Percentiles rank a stretch among this genome's conserved stretches.
Evolutionary conservation across 352 stramenopile genomes (phyloP).

Genomic region (Stramenopiles sp.): DNA sequence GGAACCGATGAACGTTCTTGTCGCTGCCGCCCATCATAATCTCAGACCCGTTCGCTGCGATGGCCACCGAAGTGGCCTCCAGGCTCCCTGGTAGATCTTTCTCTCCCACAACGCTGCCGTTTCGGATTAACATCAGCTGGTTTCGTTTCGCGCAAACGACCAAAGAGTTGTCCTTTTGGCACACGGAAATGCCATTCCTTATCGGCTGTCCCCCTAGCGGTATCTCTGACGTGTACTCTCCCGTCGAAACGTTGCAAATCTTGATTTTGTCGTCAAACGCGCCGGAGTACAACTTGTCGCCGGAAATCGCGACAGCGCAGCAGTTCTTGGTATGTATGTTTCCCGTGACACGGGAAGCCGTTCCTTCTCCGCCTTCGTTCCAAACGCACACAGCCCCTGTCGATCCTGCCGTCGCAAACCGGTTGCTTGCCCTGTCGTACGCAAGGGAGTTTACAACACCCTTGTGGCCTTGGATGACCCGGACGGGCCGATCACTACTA

Average conservation of each 20-base stretch:
- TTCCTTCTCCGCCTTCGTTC: background rate
- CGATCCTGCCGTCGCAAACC: slow-evolving; percentile 15
- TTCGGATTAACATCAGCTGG: slow-evolving; percentile 15
- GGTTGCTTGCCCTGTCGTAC: slow-evolving; percentile 9
- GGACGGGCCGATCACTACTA: too few relatives aligned
- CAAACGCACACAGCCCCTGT: background rate
- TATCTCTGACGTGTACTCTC: slow-evolving; percentile 18
- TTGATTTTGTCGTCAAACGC: slow-evolving; percentile 27
- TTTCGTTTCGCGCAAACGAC: slow-evolving; percentile 16
- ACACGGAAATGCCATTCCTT: slow-evolving; percentile 15
- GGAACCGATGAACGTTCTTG: slow-evolving; percentile 56
- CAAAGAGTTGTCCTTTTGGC: background rate
- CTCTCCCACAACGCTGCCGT: slow-evolving; percentile 17
- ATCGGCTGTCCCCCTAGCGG: slow-evolving; percentile 19
- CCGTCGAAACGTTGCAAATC: slow-evolving; percentile 15
- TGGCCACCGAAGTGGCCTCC: slow-evolving; percentile 13
- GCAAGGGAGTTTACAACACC: slow-evolving; percentile 10
- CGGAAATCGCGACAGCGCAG: slow-evolving; percentile 22
- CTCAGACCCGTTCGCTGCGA: slow-evolving; percentile 11
- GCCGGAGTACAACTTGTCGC: slow-evolving; percentile 21
- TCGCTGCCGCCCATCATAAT: slow-evolving; percentile 20
- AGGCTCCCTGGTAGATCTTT: background rate
- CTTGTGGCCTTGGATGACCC: slow-evolving; percentile 15
- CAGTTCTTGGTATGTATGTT: slow-evolving; percentile 10
- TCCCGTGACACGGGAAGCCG: background rate